These are phyloP conservation scores for Kokia cookei DNA, from an alignment of 441 rosid species.

Conservation along the genomic window DNA sequence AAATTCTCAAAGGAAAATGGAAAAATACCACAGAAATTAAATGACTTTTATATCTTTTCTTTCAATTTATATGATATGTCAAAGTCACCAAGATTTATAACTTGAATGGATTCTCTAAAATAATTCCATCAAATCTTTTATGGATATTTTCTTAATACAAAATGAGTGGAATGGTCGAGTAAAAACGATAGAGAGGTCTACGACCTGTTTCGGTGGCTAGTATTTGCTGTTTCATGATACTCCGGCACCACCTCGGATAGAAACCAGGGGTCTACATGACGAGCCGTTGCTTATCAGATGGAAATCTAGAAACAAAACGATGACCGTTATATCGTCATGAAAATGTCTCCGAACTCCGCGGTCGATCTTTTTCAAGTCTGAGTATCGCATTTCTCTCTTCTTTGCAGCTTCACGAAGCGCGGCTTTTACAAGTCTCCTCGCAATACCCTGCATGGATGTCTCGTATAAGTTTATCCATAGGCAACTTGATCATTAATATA, in stretches of 20 bases:
- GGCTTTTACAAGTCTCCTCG: constrained; percentile 61
- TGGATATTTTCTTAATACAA: constrained; percentile 20
- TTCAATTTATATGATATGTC: background rate
- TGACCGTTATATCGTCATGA: constrained; percentile 81
- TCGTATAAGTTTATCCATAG: background rate
- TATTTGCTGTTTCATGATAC: constrained; percentile 23
- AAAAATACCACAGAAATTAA: background rate
- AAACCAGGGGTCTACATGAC: constrained; percentile 36
- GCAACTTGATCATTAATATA: background rate
- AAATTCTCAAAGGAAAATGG: background rate
- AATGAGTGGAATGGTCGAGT: constrained; percentile 18
- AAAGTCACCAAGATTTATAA: too few relatives aligned
- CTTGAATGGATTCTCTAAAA: background rate
- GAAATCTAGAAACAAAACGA: constrained; percentile 71
- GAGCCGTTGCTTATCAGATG: constrained; percentile 37
- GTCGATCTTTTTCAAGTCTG: constrained; percentile 90
- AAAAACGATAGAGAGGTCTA: constrained; percentile 1
- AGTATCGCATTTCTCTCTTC: constrained; percentile 87
- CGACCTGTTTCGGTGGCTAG: constrained; percentile 25
- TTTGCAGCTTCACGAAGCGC: constrained; percentile 82
- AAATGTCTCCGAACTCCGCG: constrained; percentile 95
- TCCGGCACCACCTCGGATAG: constrained; percentile 33
- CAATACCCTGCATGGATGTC: constrained; percentile 54
- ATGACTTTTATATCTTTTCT: background rate
- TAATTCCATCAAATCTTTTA: background rate